Base-by-base conservation (phyloP, 164 flowering plant genomes). In the Echeveria elegans region DNA sequence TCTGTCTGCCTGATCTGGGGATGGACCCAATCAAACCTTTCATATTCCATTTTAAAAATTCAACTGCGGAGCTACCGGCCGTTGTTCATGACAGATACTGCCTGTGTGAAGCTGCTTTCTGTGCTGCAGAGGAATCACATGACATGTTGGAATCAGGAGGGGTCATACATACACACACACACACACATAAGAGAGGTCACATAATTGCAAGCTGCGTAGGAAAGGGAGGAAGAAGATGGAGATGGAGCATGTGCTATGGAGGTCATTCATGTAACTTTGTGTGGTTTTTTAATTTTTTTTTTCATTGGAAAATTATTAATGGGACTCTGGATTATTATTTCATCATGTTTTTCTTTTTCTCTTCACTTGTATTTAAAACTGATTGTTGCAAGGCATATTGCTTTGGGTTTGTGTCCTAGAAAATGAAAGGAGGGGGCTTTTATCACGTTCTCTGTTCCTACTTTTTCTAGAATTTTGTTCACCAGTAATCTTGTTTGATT, bases 51-150 rank as follows among this genome's bases (percentile, higher is more conserved):
- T 24, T 56, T 2, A 23, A 11, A 23, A 15, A 12, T 43, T 26
- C 19, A 56, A 28, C 26, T 26, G 61, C n/a, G 61, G 19, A 43
- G 47, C 47, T 7, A 53, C 9, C 9, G 11, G 60, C 12, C n/a
- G 60, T 15, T 56, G 32, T n/a, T n/a, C n/a, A n/a, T n/a, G n/a
- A n/a, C n/a, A n/a, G n/a, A 10, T 56, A 32, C 19, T 56, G 61
- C 61, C 26, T 56, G 61, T 56, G 61, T 26, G 61, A 56, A 28
- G 61, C 61, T 56, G 61, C 61, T 56, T 28, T 56, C 32, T 56
- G 18, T 56, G 19, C 32, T 28, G 32, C 61, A 56, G 61, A 56
- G 19, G 19, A 28, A 14, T 14, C 61, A 56, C 61, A 56, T 56
- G 61, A 28, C 32, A 56, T 56, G 61, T 28, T 56, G 12, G 6